Conservation (phyloP, 306 rosid species). For the Trifolium repens region DNA sequence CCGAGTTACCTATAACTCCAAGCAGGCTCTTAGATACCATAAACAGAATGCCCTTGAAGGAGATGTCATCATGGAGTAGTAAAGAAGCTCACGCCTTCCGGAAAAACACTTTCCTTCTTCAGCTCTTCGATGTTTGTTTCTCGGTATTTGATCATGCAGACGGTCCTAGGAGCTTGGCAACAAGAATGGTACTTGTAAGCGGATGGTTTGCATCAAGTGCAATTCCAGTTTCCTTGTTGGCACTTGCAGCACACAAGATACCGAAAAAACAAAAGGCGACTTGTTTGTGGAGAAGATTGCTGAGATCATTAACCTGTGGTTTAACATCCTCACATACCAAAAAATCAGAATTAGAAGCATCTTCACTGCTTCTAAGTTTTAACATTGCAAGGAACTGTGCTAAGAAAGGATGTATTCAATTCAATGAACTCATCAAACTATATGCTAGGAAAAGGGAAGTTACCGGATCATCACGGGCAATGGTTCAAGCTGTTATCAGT, state of each 20-base stretch:
- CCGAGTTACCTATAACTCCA: conserved; percentile 89
- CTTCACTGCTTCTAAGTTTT: conserved; percentile 79
- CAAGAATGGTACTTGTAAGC: conserved; percentile 83
- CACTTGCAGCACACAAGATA: conserved; percentile 73
- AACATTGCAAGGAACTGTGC: conserved; percentile 74
- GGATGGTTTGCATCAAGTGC: conserved; percentile 88
- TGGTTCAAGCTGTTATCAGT: conserved; percentile 77
- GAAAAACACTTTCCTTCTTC: conserved; percentile 71
- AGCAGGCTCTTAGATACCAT: conserved; percentile 84
- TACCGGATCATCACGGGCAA: conserved; percentile 65
- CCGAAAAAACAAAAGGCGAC: conserved; percentile 58
- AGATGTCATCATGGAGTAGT: conserved; percentile 63
- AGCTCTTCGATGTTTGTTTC: conserved; percentile 88
- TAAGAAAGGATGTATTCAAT: conserved; percentile 63
- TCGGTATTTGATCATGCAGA: conserved; percentile 90
- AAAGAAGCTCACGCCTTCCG: conserved; percentile 66
- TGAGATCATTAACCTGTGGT: conserved; percentile 68
- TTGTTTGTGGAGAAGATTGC: conserved; percentile 59
- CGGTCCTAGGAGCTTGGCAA: conserved; percentile 82
- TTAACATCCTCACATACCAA: conserved; percentile 63
- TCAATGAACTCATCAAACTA: conserved; percentile 69
- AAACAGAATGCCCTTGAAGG: conserved; percentile 85
- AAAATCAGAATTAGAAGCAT: conserved; percentile 82
- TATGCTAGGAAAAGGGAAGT: conserved; percentile 71
- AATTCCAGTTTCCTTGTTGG: conserved; percentile 70